Base-by-base conservation (phyloP, 1,284 basidiomycete species). In the Naganishia cerealis region DNA sequence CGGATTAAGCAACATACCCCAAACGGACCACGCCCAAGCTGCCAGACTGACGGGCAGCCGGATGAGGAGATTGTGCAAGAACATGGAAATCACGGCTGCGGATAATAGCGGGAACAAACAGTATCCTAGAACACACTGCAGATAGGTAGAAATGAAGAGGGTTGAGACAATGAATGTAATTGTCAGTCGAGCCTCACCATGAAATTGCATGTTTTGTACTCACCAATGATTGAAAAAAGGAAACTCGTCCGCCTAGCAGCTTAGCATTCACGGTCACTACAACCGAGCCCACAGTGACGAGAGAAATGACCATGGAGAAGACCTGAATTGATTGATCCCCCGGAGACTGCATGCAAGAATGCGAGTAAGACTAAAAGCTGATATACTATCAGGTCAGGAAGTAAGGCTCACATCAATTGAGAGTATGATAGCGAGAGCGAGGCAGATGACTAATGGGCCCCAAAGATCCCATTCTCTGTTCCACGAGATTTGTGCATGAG, bases 221-320 rank as follows among this genome's bases (percentile, higher is more conserved):
- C 42, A 79, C 79, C 9, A 97, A 83, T 54, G 90, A 92, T 79
- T 97, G 94, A 83, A 97, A 95, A 83, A 97, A 94, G 0, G 93
- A 94, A 90, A 97, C 92, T 84, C 92, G 86, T 56, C 94, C 94
- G 59, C 94, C 94, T n/a, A 97, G 85, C 57, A 97, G 85, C 87
- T 96, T 94, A 13, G 93, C 91, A 81, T 97, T 94, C 48, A 97
- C 81, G 0, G 94, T 96, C 9, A 97, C 91, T 1, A 90, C 86
- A 12, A 95, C 83, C 7, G 91, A 91, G 10, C 94, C 94, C 13
- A 95, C 77, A 15, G 91, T 92, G 69, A 94, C 89, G 67, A 96
- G 90, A 13, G 91, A 91, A 54, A 97, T 87, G 36, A 97, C 92
- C 70, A 88, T 89, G 0, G 93, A 94, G 79, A 97, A 97, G 43